Percentiles rank a stretch among this genome's conserved stretches.
Conservation (phyloP, 176 grass and related monocot genomes). For the Coix lacrymajobi region DNA sequence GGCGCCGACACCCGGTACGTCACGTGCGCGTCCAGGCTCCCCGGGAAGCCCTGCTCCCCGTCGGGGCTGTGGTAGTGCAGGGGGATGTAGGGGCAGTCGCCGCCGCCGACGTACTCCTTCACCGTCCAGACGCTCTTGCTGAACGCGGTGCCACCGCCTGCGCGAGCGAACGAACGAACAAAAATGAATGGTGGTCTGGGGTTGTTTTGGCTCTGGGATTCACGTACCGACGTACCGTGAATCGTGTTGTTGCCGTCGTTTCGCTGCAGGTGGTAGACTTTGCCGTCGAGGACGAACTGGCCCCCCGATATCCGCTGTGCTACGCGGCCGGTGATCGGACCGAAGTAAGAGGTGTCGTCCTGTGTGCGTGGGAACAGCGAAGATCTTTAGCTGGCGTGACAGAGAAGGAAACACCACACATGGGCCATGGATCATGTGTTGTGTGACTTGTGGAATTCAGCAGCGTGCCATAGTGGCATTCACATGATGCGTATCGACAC, state of each 20-base stretch:
- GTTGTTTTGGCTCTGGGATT: not conserved
- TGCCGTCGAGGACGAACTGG: conserved; percentile 57
- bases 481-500: not conserved
- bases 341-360: conserved; percentile 71
- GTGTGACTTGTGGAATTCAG: too few relatives aligned
- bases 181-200: too few relatives aligned
- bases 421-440: not conserved
- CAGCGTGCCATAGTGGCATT: not conserved
- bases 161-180: not conserved
- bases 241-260: conserved; percentile 68
- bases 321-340: conserved; percentile 64
- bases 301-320: conserved; percentile 56
- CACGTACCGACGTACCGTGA: too few relatives aligned
- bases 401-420: too few relatives aligned
- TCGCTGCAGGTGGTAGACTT: conserved; percentile 40
- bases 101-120: conserved; percentile 54
- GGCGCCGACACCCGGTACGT: conserved; percentile 60
- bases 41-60: conserved; percentile 81
- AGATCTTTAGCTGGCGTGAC: not conserved
- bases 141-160: conserved; percentile 76
- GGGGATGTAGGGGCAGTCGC: conserved; percentile 62
- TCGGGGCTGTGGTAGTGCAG: conserved; percentile 74
- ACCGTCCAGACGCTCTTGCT: conserved; percentile 66
- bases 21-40: conserved; percentile 62
- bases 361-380: not conserved